phyloP scores from a whole-genome alignment of 306 rosid species.

The Chamaecrista fasciculata region DNA sequence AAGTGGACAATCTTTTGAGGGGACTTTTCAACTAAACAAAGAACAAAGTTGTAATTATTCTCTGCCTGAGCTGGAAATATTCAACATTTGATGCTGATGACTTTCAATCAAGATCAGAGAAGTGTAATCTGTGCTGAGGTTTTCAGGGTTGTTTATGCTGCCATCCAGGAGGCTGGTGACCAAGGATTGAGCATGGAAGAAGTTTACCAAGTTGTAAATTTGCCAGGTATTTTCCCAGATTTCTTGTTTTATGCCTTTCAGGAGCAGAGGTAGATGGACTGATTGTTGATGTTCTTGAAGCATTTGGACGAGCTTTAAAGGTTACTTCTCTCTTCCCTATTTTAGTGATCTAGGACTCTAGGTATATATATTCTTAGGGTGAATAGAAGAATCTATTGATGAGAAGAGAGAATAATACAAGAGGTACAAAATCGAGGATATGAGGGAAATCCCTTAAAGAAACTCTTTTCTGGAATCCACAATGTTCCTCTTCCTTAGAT shows the following conservation, averaged over 20 bases:
- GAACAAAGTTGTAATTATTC: conserved; percentile 30
- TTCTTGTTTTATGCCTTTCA: conserved; percentile 38
- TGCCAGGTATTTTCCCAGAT: conserved; percentile 56
- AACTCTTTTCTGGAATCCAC: too few species aligned
- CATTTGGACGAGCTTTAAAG: conserved; percentile 69
- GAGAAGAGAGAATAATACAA: too few species aligned
- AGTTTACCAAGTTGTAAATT: conserved; percentile 54
- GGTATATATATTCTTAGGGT: conserved; percentile 5
- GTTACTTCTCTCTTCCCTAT: conserved; percentile 38
- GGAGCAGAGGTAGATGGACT: conserved; percentile 60
- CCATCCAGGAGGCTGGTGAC: conserved; percentile 86
- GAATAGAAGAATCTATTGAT: too few species aligned
- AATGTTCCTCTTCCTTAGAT: too few species aligned
- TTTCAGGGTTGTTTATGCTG: conserved; percentile 58
- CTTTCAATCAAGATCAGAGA: conserved; percentile 44
- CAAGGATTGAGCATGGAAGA: conserved; percentile 85
- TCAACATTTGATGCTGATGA: conserved; percentile 35
- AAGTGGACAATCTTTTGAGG: conserved; percentile 33
- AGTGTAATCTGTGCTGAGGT: conserved; percentile 52
- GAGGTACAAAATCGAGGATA: too few species aligned
- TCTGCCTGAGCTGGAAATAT: conserved; percentile 41
- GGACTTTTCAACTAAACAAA: conserved; percentile 24
- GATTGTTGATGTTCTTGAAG: conserved; percentile 71
- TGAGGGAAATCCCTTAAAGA: too few species aligned
- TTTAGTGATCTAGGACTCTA: conserved; percentile 14